Evolutionary conservation across 805 yeast species (phyloP).

Genomic region (Brettanomyces anomalus): DNA sequence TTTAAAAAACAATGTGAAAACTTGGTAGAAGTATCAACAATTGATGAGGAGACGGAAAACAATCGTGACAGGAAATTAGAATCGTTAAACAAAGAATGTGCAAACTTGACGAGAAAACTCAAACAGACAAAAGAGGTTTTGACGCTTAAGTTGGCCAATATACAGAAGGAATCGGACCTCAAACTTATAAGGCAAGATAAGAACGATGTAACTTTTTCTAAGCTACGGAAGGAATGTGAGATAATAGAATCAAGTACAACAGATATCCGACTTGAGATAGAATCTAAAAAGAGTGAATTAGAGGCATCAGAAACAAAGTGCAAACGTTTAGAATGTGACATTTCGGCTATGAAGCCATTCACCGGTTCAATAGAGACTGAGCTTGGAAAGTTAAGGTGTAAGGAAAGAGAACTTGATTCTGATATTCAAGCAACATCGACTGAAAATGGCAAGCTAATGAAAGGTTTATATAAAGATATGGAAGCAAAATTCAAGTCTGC

Average conservation of each 20-base stretch:
- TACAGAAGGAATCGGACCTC: constrained; percentile 2
- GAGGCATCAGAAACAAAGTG: neutral
- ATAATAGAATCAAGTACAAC: neutral
- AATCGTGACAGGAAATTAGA: constrained; percentile 18
- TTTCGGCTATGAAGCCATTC: neutral
- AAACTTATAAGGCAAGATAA: constrained; percentile 1
- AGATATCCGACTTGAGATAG: neutral
- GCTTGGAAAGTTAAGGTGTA: neutral
- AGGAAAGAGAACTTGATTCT: too few species aligned
- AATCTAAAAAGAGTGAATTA: neutral
- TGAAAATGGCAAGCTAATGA: too few species aligned
- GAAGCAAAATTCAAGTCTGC: too few species aligned
- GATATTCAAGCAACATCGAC: too few species aligned
- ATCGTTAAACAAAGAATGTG: constrained; percentile 15
- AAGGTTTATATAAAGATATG: too few species aligned
- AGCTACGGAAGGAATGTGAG: neutral
- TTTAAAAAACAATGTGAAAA: constrained; percentile 12
- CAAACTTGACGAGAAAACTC: constrained; percentile 16
- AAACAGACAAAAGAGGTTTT: constrained; percentile 5
- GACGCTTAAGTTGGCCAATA: constrained; percentile 6
- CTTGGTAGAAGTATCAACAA: constrained; percentile 23
- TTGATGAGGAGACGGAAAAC: constrained; percentile 18
- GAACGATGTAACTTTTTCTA: neutral
- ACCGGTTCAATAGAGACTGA: neutral
- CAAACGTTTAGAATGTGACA: neutral